A percentile compares a stretch with the other conserved stretches of the same genome.
Conservation (phyloP, 208 protist species). For the Phytomonas sp. region DNA sequence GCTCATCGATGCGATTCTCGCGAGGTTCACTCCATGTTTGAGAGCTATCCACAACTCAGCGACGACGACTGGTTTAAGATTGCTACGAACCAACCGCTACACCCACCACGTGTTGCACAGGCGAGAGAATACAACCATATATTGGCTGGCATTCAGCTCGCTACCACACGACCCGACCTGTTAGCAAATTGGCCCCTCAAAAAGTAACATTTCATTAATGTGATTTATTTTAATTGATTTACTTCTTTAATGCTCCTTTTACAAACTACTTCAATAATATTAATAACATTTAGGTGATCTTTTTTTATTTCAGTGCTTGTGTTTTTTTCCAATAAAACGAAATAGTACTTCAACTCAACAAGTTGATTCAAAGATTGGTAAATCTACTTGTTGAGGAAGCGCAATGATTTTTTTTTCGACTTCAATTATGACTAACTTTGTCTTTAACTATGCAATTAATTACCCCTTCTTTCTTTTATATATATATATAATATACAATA, state of each 20-base stretch:
- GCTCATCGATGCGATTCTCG: slow-evolving; percentile 41
- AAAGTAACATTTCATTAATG: background rate
- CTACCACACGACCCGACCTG: background rate
- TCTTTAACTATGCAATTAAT: background rate
- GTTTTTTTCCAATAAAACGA: background rate
- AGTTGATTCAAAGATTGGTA: slow-evolving; percentile 8
- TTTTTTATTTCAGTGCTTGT: background rate
- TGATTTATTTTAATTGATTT: slow-evolving; percentile 6
- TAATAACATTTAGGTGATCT: no score
- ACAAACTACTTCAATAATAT: no score
- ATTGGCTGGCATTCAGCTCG: background rate
- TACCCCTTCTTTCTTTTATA: background rate
- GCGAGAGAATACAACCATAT: background rate
- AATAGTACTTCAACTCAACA: background rate
- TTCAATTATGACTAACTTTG: background rate
- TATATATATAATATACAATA: background rate
- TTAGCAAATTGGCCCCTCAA: background rate
- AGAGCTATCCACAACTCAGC: slow-evolving; percentile 27
- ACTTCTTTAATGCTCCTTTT: slow-evolving; percentile 10
- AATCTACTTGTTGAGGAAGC: no score
- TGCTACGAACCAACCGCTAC: slow-evolving; percentile 13
- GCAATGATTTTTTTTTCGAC: no score
- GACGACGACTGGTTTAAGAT: slow-evolving; percentile 43
- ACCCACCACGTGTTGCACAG: background rate
- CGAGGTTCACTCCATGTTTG: slow-evolving; percentile 42